Evolutionary conservation across 768 basidiomycete species (phyloP), one percentile per base, ranked within the genome.

Genomic region (Hypholoma fasciculare): DNA sequence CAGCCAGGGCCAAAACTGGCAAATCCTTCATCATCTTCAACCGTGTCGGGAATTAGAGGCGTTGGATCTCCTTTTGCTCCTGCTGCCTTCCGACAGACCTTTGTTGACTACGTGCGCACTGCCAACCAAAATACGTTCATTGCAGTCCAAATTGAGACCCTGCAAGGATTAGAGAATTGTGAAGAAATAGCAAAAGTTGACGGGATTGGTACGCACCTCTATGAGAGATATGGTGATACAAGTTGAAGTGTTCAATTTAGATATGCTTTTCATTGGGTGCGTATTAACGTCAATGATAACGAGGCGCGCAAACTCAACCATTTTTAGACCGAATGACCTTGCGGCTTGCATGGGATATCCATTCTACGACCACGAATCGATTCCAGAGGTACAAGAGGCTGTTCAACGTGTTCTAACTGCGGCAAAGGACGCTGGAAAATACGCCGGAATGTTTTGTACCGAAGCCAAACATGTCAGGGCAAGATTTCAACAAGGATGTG

Each of bases 401-500:
- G 54, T 67, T 14, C 43, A 61, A 44, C 60, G 59, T 19, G 43
- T 67, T 38, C 54, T 63, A 9, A 55, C 38, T 36, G 63, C 63
- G 20, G 60, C 65, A 13, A 59, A 63, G 39, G 50, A 39, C 1
- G 63, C 65, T 9, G 65, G 65, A 3, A 66, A 66, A 49, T 66
- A 66, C 39, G 62, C 62, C 20, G 65, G 62, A n/a, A 66, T 66
- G 65, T 66, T 66, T 55, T 66, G 65, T 13, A 60, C 59, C 2
- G 48, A 59, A 14, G 47, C 63, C 11, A 61, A 62, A 16, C 62
- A 64, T 23, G 62, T 66, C 19, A 57, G 61, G 38, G 47, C 20
- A 14, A 50, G 65, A 30, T 62, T 58, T 49, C 49, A 54, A 16
- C 61, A 64, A 57, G 65, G 65, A 49, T 66, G 65, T 66, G 42